A percentile compares a stretch with the other conserved stretches of the same genome.
Evolutionary conservation across 2,329 filamentous ascomycete species (phyloP).

Genomic region (Phialophora macrospora): DNA sequence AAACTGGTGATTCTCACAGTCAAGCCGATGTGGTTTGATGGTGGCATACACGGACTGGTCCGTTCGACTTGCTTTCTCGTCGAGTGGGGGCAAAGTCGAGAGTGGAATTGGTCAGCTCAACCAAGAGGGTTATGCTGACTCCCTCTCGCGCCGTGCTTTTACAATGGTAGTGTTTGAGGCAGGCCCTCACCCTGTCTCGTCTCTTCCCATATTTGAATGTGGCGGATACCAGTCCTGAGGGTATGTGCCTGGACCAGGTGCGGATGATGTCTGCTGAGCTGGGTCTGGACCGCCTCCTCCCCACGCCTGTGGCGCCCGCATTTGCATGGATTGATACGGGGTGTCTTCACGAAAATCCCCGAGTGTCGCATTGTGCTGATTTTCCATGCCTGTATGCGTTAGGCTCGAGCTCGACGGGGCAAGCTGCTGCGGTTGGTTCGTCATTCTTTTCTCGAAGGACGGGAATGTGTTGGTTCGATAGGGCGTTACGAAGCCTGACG

Average conservation of each 20-base stretch:
- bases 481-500: conserved; percentile 26
- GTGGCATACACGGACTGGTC: background rate
- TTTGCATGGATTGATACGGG: conserved; percentile 28
- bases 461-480: conserved; percentile 34
- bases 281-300: conserved; percentile 15
- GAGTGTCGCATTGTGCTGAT: conserved; percentile 10
- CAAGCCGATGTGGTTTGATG: background rate
- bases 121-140: conserved; percentile 19
- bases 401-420: conserved; percentile 15
- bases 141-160: conserved; percentile 8
- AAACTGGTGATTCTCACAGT: background rate
- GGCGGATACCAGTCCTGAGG: conserved; percentile 29
- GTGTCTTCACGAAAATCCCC: conserved; percentile 18
- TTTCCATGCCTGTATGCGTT: conserved; percentile 21
- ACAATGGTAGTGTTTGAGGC: conserved; percentile 22
- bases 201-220: conserved; percentile 15
- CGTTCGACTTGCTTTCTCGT: background rate
- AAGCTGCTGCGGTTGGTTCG: conserved; percentile 24
- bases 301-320: conserved; percentile 23
- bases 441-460: conserved; percentile 27
- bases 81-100: background rate
- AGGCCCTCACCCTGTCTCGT: conserved; percentile 21
- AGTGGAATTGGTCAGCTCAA: conserved; percentile 4
- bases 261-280: conserved; percentile 11
- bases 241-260: conserved; percentile 14